Evolutionary conservation across 352 stramenopile genomes (phyloP).

Genomic region (Phytopythium aichiense): DNA sequence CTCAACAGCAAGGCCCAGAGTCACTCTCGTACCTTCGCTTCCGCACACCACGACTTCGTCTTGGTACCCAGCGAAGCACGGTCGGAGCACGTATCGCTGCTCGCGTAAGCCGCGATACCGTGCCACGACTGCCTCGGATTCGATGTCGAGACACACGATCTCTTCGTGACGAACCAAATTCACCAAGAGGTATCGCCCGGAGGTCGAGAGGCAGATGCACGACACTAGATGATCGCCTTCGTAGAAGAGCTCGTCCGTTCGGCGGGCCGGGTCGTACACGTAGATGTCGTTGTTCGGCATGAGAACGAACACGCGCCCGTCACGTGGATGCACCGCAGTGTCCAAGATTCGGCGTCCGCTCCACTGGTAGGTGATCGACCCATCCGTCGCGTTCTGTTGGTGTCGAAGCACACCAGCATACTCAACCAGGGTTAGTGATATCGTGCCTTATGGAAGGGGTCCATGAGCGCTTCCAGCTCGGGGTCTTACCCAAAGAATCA

Average conservation of each 20-base stretch:
- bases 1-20: background rate
- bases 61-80: constrained; percentile 50
- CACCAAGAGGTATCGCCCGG: constrained; percentile 45
- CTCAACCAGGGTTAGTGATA: background rate
- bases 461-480: background rate
- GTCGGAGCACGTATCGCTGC: constrained; percentile 57
- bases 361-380: constrained; percentile 62
- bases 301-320: constrained; percentile 54
- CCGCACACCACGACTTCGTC: constrained; percentile 55
- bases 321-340: constrained; percentile 47
- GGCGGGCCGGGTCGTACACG: constrained; percentile 52
- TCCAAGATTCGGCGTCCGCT: constrained; percentile 57
- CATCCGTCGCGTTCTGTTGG: constrained; percentile 43
- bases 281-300: constrained; percentile 52
- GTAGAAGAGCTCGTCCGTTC: constrained; percentile 58
- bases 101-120: constrained; percentile 55
- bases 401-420: background rate
- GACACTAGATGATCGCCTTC: constrained; percentile 52
- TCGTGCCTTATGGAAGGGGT: background rate
- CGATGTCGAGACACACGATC: constrained; percentile 48
- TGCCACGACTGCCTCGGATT: constrained; percentile 32
- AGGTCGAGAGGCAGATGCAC: constrained; percentile 40
- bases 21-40: constrained; percentile 55
- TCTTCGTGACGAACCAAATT: constrained; percentile 64
- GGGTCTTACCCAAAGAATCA: constrained; percentile 66